Evolutionary conservation across 345 rosid genomes (phyloP).

Genomic region (Hypericum androsaemum): DNA sequence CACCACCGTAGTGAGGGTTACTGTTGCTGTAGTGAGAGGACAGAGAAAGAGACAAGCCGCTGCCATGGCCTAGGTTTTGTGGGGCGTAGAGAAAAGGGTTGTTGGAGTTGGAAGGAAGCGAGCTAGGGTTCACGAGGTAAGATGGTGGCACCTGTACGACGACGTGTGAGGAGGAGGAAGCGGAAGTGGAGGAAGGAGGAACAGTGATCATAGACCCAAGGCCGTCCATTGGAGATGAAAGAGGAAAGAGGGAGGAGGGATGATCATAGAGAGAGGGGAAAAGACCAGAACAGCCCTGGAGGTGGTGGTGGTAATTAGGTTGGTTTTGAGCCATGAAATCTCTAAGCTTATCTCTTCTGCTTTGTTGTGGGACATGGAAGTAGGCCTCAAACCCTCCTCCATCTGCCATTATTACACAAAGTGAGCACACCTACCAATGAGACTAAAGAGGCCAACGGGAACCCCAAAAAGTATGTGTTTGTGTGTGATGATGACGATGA

Average conservation of each 20-base stretch:
- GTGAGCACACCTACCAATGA: too few species aligned
- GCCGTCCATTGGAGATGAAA: slow-evolving; percentile 8
- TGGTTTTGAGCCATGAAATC: slow-evolving; percentile 23
- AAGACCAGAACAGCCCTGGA: slow-evolving; percentile 40
- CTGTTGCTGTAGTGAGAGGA: slow-evolving; percentile 45
- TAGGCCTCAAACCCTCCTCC: slow-evolving; percentile 80
- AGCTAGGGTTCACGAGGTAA: slow-evolving; percentile 36
- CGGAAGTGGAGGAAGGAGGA: too few species aligned
- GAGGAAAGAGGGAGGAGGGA: neutral
- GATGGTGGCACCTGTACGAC: slow-evolving; percentile 45
- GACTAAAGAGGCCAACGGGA: too few species aligned
- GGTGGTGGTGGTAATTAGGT: slow-evolving; percentile 20
- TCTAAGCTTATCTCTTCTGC: slow-evolving; percentile 81
- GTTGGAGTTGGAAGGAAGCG: too few species aligned
- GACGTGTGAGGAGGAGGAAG: slow-evolving; percentile 10
- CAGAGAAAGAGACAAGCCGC: slow-evolving; percentile 51
- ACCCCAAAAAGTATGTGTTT: too few species aligned
- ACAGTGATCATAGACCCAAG: too few species aligned
- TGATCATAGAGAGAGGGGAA: too few species aligned
- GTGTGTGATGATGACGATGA: too few species aligned
- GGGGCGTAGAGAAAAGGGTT: slow-evolving; percentile 42
- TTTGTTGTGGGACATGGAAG: slow-evolving; percentile 81
- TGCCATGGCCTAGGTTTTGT: slow-evolving; percentile 18
- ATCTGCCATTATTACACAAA: slow-evolving; percentile 12
- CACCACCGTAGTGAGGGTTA: slow-evolving; percentile 32